Base-by-base conservation (phyloP, 1,284 basidiomycete genomes). In the Ganoderma sinense region DNA sequence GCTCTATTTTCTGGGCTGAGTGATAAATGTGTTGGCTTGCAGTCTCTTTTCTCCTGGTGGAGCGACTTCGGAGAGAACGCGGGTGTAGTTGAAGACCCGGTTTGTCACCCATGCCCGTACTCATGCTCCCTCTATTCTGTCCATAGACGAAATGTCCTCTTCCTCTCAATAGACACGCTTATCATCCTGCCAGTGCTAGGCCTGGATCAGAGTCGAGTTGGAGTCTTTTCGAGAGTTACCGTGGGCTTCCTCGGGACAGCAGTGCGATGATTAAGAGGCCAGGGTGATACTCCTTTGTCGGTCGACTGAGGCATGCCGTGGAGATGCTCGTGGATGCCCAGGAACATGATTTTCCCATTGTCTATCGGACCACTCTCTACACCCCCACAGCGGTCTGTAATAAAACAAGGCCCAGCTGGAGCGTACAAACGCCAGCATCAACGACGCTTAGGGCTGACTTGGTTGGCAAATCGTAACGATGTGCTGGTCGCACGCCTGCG, bases 401-500 rank as follows among this genome's bases (percentile, higher is more conserved):
- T n/a, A n/a, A n/a, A n/a, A n/a, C n/a, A n/a, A n/a, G n/a, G n/a
- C n/a, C n/a, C n/a, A n/a, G n/a, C n/a, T n/a, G n/a, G n/a, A n/a
- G n/a, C n/a, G n/a, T n/a, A n/a, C n/a, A n/a, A n/a, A n/a, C n/a
- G n/a, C n/a, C n/a, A n/a, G n/a, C n/a, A 79, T 97, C 87, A 71
- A 89, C 87, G 6, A 86, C 80, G 1, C 91, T 92, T 69, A 92
- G 87, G 4, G 95, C 96, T 18, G 88, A 75, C 0, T 95, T 86
- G 66, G 96, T 84, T 1, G 94, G 92, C 67, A 97, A 31, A 87
- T 81, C 70, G 95, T 94, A 16, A 81, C 81, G 71, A 95, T 88
- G 77, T 93, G 91, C 74, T 93, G 89, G 76, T 96, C 94, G 0
- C n/a, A n/a, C n/a, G n/a, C n/a, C n/a, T n/a, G n/a, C n/a, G n/a